phyloP scores from a whole-genome alignment of 306 rosid species.

The Citrullus amarus region DNA sequence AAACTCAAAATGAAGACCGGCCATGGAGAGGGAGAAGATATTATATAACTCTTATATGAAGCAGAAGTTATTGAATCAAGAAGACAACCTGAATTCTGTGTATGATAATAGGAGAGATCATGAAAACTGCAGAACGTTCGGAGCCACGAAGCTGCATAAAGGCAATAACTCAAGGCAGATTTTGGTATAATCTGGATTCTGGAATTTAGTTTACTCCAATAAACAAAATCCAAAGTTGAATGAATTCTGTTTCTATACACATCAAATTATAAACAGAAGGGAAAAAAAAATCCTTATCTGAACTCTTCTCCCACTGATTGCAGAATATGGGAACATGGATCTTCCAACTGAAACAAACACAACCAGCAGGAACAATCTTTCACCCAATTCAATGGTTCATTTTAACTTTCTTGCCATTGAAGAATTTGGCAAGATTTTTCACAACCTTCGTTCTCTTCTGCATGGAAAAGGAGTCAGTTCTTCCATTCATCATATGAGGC shows the following conservation, averaged over 20 bases:
- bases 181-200: not conserved
- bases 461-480: slow-evolving; percentile 26
- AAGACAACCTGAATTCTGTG: not conserved
- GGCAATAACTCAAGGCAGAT: not conserved
- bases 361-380: not conserved
- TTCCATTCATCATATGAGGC: slow-evolving; percentile 23
- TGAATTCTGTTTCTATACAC: not conserved
- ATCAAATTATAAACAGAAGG: not conserved
- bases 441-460: slow-evolving; percentile 56
- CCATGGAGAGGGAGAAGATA: not conserved
- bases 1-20: not conserved
- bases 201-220: not conserved
- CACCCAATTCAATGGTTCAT: slow-evolving; percentile 4
- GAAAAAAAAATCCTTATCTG: not conserved
- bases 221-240: not conserved
- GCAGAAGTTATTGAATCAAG: not conserved
- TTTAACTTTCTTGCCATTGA: slow-evolving; percentile 30
- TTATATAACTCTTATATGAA: not conserved
- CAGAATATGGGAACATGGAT: not conserved
- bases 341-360: not conserved
- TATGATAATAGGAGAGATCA: not conserved
- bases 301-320: not conserved
- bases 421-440: slow-evolving; percentile 50
- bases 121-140: not conserved
- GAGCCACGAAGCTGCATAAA: not conserved